Evolutionary conservation across 495 filamentous ascomycete genomes (phyloP), one percentile per base, ranked within the genome.

Genomic region (Penicillium alfredii): DNA sequence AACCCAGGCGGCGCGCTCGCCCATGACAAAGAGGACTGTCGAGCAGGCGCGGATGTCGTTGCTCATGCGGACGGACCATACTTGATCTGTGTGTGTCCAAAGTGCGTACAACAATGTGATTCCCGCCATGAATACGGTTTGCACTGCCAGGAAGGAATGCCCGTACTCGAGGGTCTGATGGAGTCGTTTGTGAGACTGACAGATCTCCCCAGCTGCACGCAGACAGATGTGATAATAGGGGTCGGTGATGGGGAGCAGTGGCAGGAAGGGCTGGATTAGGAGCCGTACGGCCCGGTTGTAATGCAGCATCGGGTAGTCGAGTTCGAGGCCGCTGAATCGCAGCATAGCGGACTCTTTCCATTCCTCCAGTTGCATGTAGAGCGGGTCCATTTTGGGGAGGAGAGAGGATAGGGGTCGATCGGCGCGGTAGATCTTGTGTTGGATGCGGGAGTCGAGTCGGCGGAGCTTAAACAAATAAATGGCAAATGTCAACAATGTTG

Each of bases 41-140:
- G 71, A 74, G 57, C 69, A 76, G 14, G 71, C 72, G 29, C 72
- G 66, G 30, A 74, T 70, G 23, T 76, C 68, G 40, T 74, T 74
- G 44, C 67, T 71, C 43, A 74, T 68, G 14, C 60, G 61, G 14
- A 74, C 58, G 13, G 69, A 71, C 71, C 70, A 76, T 25, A 74
- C 60, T 32, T 61, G 45, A 11, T 63, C 61, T 8, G 66, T 64
- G 28, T 69, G 64, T 7, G 61, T 66, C 63, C 65, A 70, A 10
- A 71, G 49, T 0, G 66, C 64, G 35, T 72, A 73, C 15, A 73
- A 61, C 11, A 76, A 54, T 1, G 71, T 76, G 11, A 76, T 68
- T 0, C 72, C 71, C 1, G 71, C 64, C 49, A 76, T 71, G 45
- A 76, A 76, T n/a, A 73, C 65, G 1, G 69, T 71, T 32, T 76